Percentiles rank a stretch among this genome's conserved stretches.
These are phyloP conservation scores for Nigrospora osmanthi DNA, from an alignment of 2,329 filamentous ascomycete species.

Conservation along the genomic window DNA sequence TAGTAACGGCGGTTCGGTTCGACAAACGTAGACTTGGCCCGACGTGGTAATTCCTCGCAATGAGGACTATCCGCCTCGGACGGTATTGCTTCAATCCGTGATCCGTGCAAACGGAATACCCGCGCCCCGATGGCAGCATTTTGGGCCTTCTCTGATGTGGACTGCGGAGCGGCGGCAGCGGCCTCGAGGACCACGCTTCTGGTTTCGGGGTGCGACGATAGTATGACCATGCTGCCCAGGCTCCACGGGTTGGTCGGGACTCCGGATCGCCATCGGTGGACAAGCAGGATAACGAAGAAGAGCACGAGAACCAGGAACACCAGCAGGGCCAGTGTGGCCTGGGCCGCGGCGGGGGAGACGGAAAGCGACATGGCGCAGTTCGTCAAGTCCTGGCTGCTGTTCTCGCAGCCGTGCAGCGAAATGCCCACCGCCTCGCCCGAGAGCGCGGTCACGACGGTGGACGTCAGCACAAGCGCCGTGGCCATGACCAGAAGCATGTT, in stretches of 20 bases:
- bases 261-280: conserved; percentile 20
- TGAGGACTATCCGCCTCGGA: too few species aligned
- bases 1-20: not conserved
- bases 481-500: conserved; percentile 18
- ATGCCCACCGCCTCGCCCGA: conserved; percentile 20
- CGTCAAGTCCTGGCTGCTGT: conserved; percentile 10
- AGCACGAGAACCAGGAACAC: conserved; percentile 8
- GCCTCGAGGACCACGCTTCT: conserved; percentile 18
- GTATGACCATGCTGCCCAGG: conserved; percentile 24
- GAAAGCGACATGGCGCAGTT: conserved; percentile 21
- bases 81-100: too few species aligned
- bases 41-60: conserved; percentile 1
- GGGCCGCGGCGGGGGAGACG: conserved; percentile 14
- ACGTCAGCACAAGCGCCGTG: conserved; percentile 14
- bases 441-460: conserved; percentile 19
- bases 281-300: not conserved
- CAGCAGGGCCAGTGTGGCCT: conserved; percentile 16
- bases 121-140: too few species aligned
- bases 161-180: conserved; percentile 3
- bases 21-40: too few species aligned
- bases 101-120: conserved; percentile 9
- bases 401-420: conserved; percentile 14
- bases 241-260: conserved; percentile 26
- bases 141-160: too few species aligned
- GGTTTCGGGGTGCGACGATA: conserved; percentile 13